These are phyloP conservation scores for Chalaropsis thielavioides DNA, from an alignment of 2,329 filamentous ascomycete genomes.

Conservation along the genomic window DNA sequence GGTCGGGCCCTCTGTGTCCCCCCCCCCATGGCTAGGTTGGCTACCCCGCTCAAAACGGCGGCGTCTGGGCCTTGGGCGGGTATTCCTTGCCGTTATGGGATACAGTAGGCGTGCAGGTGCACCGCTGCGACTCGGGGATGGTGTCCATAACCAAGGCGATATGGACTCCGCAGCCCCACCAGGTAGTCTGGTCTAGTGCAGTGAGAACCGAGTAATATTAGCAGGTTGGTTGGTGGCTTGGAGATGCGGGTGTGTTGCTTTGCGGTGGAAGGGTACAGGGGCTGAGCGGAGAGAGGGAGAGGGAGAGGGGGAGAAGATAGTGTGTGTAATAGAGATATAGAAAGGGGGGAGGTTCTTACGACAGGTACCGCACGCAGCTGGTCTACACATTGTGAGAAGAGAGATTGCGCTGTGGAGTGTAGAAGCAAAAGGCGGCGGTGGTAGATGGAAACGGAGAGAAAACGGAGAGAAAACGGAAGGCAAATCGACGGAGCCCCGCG, in stretches of 20 bases:
- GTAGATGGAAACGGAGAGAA: neutral
- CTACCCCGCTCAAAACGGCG: neutral
- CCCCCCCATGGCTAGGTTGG: neutral
- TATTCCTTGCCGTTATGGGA: constrained; percentile 47
- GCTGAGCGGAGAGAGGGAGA: too few species aligned
- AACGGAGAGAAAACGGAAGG: neutral
- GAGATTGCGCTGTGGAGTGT: neutral
- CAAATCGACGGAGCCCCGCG: too few species aligned
- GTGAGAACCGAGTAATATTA: neutral
- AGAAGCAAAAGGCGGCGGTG: neutral
- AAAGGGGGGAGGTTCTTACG: constrained; percentile 30
- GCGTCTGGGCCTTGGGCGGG: constrained; percentile 43
- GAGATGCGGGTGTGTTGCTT: too few species aligned
- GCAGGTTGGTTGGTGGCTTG: neutral
- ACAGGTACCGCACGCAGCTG: constrained; percentile 47
- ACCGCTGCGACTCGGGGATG: constrained; percentile 44
- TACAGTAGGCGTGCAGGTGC: constrained; percentile 49
- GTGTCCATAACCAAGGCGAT: constrained; percentile 46
- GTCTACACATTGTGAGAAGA: constrained; percentile 44
- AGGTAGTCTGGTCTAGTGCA: constrained; percentile 41
- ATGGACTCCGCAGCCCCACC: constrained; percentile 52
- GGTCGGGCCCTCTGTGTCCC: too few species aligned
- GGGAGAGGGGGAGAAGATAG: neutral
- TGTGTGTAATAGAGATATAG: neutral
- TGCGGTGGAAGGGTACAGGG: too few species aligned